Evolutionary conservation across 805 yeast genomes (phyloP), one percentile per base, ranked within the genome.

Genomic region (Starmerella etchellsii): DNA sequence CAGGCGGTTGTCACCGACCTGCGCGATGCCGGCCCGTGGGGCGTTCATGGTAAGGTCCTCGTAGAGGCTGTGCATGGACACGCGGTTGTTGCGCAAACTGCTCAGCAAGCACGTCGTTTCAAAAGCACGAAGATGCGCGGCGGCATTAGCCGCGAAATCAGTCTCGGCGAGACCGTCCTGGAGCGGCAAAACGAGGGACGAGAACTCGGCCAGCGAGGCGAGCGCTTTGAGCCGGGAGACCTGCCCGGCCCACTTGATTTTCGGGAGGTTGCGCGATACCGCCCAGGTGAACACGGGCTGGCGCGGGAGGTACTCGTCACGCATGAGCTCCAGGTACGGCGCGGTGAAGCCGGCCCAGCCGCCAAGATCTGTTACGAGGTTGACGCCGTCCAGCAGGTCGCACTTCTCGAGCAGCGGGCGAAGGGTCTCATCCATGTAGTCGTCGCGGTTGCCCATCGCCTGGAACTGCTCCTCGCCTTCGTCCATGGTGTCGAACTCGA

Each of bases 311-410:
- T 32, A 48, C 19, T 53, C 55, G 51, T 87, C 95, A 41, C 72
- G 65, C 16, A 85, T 37, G 7, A 67, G 69, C n/a, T 61, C 52
- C 20, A 85, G 43, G 46, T 76, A 49, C 34, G 67, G 66, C 31
- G 61, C 56, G 4, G 81, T 59, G 50, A 81, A 74, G 0, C 94
- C 94, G 36, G 84, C 79, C 97, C 97, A 88, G 0, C 79, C 81
- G 19, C 74, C 67, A 3, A 78, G 49, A 39, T 85, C 95, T 0
- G 80, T 70, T 2, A 77, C 53, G 0, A 82, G 37, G 49, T 80
- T 81, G 9, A 91, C 43, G 0, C 95, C 95, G 40, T 70, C 72
- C 16, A 87, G 54, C 22, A 65, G 58, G 56, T 91, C 96, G 55
- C 91, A 76, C 44, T 73, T 70, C 54, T 88, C 98, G 13, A 91